A percentile compares a stretch with the other conserved stretches of the same genome.
phyloP scores from a whole-genome alignment of 768 basidiomycete genomes.

The Lactarius vividus region DNA sequence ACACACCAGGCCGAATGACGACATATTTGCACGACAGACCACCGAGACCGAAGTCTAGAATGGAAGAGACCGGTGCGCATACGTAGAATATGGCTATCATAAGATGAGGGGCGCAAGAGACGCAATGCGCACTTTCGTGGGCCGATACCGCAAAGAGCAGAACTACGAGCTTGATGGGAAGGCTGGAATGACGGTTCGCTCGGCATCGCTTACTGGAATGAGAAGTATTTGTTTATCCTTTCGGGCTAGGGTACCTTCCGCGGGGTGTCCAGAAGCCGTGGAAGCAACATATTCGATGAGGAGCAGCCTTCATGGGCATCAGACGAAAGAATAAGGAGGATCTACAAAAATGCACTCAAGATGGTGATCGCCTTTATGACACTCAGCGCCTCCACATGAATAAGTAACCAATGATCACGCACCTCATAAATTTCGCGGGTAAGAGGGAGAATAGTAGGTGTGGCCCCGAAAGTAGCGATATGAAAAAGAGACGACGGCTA shows the following conservation, averaged over 20 bases:
- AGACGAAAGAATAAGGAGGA: slow-evolving; percentile 17
- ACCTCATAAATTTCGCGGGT: slow-evolving; percentile 64
- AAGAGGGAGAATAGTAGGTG: slow-evolving; percentile 57
- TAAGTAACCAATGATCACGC: slow-evolving; percentile 12
- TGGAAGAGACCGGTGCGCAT: slow-evolving; percentile 32
- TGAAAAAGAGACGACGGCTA: slow-evolving; percentile 83
- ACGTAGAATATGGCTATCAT: slow-evolving; percentile 78
- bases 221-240: slow-evolving; percentile 81
- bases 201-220: slow-evolving; percentile 49
- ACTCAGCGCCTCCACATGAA: neutral
- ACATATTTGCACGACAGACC: slow-evolving; percentile 88
- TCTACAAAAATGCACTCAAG: slow-evolving; percentile 82
- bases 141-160: slow-evolving; percentile 78
- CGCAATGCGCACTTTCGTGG: slow-evolving; percentile 56
- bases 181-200: neutral
- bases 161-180: slow-evolving; percentile 44
- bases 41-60: slow-evolving; percentile 41
- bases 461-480: slow-evolving; percentile 82
- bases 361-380: slow-evolving; percentile 67
- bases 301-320: slow-evolving; percentile 49
- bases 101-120: slow-evolving; percentile 16
- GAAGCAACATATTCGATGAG: slow-evolving; percentile 83
- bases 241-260: slow-evolving; percentile 64
- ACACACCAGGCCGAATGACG: slow-evolving; percentile 57
- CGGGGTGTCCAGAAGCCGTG: slow-evolving; percentile 58